Evolutionary conservation across 1,284 basidiomycete species (phyloP).

Genomic region (Marasmius oreades): DNA sequence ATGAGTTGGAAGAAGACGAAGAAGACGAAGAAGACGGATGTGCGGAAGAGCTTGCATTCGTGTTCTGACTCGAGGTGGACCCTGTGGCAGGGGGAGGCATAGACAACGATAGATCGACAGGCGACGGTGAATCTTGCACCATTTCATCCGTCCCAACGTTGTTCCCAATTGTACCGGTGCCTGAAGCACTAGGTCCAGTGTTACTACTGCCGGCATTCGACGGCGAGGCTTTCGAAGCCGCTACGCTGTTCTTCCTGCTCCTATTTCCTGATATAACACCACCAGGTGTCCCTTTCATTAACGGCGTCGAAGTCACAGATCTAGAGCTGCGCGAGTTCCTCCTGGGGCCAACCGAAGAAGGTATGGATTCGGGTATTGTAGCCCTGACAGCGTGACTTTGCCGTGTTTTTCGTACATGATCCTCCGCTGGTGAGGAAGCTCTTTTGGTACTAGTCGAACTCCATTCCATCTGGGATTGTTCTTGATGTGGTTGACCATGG

Average conservation of each 20-base stretch:
- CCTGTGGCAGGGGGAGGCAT: constrained; percentile 51
- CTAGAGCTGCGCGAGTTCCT: constrained; percentile 42
- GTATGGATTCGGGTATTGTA: constrained; percentile 22
- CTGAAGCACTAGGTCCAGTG: neutral
- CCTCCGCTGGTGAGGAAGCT: constrained; percentile 33
- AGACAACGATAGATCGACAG: constrained; percentile 80
- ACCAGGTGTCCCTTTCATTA: constrained; percentile 28
- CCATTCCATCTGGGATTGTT: constrained; percentile 11
- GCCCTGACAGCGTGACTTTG: constrained; percentile 45
- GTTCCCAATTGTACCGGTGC: constrained; percentile 32
- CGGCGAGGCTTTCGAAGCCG: neutral
- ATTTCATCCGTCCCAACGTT: constrained; percentile 26
- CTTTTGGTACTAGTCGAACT: constrained; percentile 31
- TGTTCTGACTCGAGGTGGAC: constrained; percentile 2
- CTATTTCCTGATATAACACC: neutral
- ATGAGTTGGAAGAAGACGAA: constrained; percentile 8
- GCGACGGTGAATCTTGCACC: constrained; percentile 67
- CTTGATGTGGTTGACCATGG: constrained; percentile 27
- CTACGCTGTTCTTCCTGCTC: constrained; percentile 5
- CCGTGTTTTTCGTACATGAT: constrained; percentile 47
- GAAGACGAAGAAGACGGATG: neutral
- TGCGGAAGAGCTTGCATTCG: constrained; percentile 1
- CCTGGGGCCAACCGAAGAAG: constrained; percentile 13
- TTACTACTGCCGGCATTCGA: neutral
- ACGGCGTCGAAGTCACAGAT: constrained; percentile 61